A percentile compares a stretch with the other conserved stretches of the same genome.
phyloP scores from a whole-genome alignment of 1,139 yeast species.

The Lodderomyces elongisporus region DNA sequence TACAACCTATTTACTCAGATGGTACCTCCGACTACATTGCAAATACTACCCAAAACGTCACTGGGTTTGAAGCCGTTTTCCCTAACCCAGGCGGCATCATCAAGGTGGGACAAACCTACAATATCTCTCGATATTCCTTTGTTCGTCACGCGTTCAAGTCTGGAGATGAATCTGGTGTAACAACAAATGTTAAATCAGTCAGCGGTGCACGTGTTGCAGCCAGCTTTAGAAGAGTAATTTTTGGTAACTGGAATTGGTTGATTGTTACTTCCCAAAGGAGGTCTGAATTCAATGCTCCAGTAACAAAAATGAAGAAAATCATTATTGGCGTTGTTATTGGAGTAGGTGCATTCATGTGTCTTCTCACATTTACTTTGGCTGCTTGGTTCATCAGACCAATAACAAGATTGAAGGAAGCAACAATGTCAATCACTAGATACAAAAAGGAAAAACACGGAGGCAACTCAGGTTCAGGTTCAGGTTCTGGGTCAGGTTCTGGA shows the following conservation, averaged over 20 bases:
- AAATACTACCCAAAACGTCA: conserved; percentile 8
- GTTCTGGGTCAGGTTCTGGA: no score
- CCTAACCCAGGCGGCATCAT: conserved; percentile 1
- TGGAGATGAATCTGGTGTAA: conserved; percentile 5
- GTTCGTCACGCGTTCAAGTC: conserved; percentile 2
- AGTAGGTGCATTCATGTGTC: conserved; percentile 67
- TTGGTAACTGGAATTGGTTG: conserved; percentile 55
- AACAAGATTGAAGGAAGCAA: conserved; percentile 72
- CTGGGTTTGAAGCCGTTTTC: conserved; percentile 6
- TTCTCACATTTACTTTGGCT: conserved; percentile 76
- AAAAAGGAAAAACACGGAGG: conserved; percentile 19
- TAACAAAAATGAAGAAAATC: conserved; percentile 56
- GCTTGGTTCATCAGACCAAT: conserved; percentile 85
- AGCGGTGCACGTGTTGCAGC: conserved; percentile 50
- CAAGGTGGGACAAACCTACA: conserved; percentile 3
- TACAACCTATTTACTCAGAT: conserved; percentile 25
- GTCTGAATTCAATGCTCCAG: conserved; percentile 57
- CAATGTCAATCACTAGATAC: conserved; percentile 53
- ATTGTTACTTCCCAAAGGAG: conserved; percentile 65
- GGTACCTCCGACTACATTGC: conserved; percentile 5
- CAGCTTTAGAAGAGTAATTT: conserved; percentile 58
- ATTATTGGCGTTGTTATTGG: conserved; percentile 78
- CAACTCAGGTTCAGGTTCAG: not conserved
- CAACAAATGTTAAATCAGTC: conserved; percentile 42
- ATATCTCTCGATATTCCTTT: conserved; percentile 1